A percentile compares a stretch with the other conserved stretches of the same genome.
These are phyloP conservation scores for Globisporangium cystogenes DNA, from an alignment of 352 stramenopile species.

Conservation along the genomic window DNA sequence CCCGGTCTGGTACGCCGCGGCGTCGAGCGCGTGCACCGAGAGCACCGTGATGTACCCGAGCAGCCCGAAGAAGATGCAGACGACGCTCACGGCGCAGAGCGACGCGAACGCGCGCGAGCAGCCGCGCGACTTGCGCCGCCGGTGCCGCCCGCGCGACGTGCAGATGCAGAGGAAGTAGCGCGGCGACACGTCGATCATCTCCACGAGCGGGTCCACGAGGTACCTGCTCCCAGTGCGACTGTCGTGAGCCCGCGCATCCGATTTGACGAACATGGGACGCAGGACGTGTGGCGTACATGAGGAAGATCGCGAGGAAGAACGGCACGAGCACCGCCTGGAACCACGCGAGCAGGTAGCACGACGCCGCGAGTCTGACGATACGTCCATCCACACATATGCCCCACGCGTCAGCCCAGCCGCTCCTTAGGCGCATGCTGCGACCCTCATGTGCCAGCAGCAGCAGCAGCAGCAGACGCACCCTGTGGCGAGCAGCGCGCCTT, in stretches of 20 bases:
- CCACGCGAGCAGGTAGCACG: conserved; percentile 80
- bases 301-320: conserved; percentile 86
- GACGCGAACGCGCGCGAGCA: conserved; percentile 83
- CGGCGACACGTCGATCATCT: conserved; percentile 86
- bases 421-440: not conserved
- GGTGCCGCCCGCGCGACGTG: conserved; percentile 67
- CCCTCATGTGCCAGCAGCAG: not conserved
- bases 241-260: too few relatives aligned
- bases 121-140: conserved; percentile 65
- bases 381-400: not conserved
- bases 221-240: conserved; percentile 26
- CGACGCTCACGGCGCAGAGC: conserved; percentile 74
- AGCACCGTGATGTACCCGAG: conserved; percentile 86
- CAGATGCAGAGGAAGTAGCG: conserved; percentile 86
- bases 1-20: conserved; percentile 75
- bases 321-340: conserved; percentile 83
- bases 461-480: conserved; percentile 28
- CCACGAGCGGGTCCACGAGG: conserved; percentile 80
- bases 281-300: conserved; percentile 46
- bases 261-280: not conserved
- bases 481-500: conserved; percentile 75
- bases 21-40: conserved; percentile 77
- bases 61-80: conserved; percentile 84
- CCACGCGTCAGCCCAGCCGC: not conserved
- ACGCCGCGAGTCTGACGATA: conserved; percentile 44